Evolutionary conservation across 2,329 filamentous ascomycete genomes (phyloP).

Genomic region (Penicillium nordicum): DNA sequence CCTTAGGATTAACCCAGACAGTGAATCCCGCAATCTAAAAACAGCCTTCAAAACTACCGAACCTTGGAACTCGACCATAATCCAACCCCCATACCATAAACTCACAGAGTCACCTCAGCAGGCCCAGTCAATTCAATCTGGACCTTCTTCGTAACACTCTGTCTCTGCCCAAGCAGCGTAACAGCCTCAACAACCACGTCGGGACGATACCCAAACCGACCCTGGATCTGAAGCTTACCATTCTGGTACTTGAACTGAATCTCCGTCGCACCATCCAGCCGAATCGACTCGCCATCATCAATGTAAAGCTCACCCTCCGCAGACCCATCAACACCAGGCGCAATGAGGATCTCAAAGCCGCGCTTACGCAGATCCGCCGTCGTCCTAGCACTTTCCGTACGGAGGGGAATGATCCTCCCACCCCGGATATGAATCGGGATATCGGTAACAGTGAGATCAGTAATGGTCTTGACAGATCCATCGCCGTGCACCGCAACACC

Average conservation of each 20-base stretch:
- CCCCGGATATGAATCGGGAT: slow-evolving; percentile 64
- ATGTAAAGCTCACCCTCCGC: slow-evolving; percentile 69
- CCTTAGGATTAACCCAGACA: neutral
- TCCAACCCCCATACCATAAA: neutral
- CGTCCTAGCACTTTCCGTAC: slow-evolving; percentile 54
- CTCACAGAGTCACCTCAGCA: slow-evolving; percentile 14
- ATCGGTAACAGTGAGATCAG: slow-evolving; percentile 47
- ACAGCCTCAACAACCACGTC: slow-evolving; percentile 34
- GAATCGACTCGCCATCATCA: slow-evolving; percentile 69
- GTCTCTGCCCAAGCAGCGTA: slow-evolving; percentile 31
- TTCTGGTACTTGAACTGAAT: slow-evolving; percentile 59
- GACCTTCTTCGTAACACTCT: slow-evolving; percentile 25
- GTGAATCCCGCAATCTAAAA: neutral
- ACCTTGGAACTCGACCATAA: neutral
- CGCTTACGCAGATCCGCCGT: slow-evolving; percentile 59
- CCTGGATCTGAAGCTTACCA: slow-evolving; percentile 38
- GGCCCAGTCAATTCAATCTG: slow-evolving; percentile 24
- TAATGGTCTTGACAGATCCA: slow-evolving; percentile 45
- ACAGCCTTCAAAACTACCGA: neutral
- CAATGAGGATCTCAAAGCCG: slow-evolving; percentile 69
- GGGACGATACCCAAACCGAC: slow-evolving; percentile 27
- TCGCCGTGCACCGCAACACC: slow-evolving; percentile 44
- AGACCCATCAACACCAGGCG: slow-evolving; percentile 58
- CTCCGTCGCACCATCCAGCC: slow-evolving; percentile 54
- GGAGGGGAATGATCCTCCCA: slow-evolving; percentile 58